Conservation (phyloP, 441 rosid genomes). For the Erysimum cheiri region DNA sequence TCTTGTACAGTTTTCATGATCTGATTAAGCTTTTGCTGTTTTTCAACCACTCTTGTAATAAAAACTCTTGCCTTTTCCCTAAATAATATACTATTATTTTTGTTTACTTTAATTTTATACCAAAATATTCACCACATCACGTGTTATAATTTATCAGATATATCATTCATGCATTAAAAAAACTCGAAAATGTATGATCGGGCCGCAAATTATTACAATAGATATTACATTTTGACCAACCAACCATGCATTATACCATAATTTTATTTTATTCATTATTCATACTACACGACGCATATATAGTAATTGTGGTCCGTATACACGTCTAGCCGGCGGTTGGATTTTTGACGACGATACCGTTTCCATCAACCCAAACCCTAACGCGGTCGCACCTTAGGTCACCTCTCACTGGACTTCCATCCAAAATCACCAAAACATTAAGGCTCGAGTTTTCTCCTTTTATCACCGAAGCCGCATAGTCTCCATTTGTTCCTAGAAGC, state of each 20-base stretch:
- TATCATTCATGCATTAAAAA: neutral
- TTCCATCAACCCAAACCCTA: conserved; percentile 48
- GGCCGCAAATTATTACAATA: neutral
- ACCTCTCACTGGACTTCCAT: conserved; percentile 34
- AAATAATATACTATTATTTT: conserved; percentile 6
- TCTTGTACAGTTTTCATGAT: conserved; percentile 38
- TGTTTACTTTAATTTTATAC: neutral
- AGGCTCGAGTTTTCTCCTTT: conserved; percentile 47
- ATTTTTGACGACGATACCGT: conserved; percentile 29
- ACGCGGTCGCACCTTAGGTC: conserved; percentile 51
- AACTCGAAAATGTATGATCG: neutral
- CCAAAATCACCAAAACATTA: conserved; percentile 40
- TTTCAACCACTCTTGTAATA: conserved; percentile 11
- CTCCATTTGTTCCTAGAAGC: conserved; percentile 49
- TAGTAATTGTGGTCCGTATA: neutral
- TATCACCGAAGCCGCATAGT: conserved; percentile 44
- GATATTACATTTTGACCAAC: neutral
- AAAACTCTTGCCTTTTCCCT: neutral
- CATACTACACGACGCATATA: neutral
- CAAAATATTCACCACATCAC: neutral
- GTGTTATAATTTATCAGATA: no score
- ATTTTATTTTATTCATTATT: neutral
- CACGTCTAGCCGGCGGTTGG: conserved; percentile 28
- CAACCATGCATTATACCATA: neutral
- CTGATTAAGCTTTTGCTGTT: conserved; percentile 12